Conservation (phyloP, 192 early-diverging fungal genomes). For the Rhizophagus sp. region DNA sequence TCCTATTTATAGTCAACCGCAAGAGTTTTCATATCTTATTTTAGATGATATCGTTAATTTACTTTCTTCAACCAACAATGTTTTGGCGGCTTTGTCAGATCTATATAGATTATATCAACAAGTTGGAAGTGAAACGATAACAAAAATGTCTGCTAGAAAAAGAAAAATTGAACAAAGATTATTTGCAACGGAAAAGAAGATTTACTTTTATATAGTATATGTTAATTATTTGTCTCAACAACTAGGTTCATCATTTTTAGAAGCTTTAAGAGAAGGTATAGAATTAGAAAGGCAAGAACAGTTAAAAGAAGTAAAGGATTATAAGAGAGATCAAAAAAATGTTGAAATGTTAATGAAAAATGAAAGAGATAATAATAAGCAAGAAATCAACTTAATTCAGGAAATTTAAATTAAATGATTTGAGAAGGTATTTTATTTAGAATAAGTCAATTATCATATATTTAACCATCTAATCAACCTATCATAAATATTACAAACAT, state of each 20-base stretch:
- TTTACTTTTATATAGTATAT: conserved; percentile 30
- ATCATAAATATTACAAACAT: no score
- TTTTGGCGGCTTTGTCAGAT: conserved; percentile 19
- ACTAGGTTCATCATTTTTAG: background rate
- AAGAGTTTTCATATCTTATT: conserved; percentile 15
- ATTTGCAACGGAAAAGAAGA: conserved; percentile 24
- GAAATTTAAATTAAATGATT: background rate
- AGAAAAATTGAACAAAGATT: background rate
- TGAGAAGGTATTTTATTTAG: background rate
- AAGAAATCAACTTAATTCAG: background rate
- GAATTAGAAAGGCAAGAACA: background rate
- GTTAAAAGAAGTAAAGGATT: background rate
- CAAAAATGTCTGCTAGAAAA: background rate
- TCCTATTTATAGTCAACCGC: conserved; percentile 20
- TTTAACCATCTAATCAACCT: background rate
- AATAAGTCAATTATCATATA: background rate
- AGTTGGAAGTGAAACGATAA: background rate
- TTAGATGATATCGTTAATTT: conserved; percentile 21
- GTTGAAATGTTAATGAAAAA: background rate
- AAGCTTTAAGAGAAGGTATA: background rate
- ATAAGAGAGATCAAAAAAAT: conserved; percentile 10
- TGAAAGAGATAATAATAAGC: background rate
- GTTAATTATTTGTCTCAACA: conserved; percentile 4
- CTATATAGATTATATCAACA: conserved; percentile 17
- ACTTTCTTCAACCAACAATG: background rate